Evolutionary conservation across 2,329 filamentous ascomycete species (phyloP).

Genomic region (Pestalotiopsis sp.): DNA sequence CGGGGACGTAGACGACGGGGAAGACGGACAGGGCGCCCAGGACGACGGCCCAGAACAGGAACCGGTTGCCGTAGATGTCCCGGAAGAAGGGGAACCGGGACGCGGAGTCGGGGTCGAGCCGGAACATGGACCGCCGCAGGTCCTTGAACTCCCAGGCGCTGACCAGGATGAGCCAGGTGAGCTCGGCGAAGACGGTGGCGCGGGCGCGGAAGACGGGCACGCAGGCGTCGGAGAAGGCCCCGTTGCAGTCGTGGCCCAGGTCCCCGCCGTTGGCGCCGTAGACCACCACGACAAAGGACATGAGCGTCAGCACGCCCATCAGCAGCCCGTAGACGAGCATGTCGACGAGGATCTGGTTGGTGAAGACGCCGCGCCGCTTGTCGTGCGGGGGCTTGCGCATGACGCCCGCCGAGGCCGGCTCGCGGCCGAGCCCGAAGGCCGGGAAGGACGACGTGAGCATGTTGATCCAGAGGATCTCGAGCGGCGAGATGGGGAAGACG

Average conservation of each 20-base stretch:
- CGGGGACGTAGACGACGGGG: slow-evolving; percentile 68
- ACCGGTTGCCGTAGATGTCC: slow-evolving; percentile 71
- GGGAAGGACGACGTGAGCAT: slow-evolving; percentile 73
- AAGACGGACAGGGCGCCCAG: slow-evolving; percentile 62
- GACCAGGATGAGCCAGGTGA: slow-evolving; percentile 69
- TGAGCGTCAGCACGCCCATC: slow-evolving; percentile 65
- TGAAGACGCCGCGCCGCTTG: slow-evolving; percentile 64
- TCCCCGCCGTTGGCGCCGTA: slow-evolving; percentile 40
- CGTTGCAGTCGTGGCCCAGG: slow-evolving; percentile 62
- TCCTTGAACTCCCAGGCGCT: slow-evolving; percentile 77
- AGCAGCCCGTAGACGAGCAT: slow-evolving; percentile 68
- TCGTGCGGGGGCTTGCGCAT: slow-evolving; percentile 67
- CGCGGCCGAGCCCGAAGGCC: slow-evolving; percentile 73
- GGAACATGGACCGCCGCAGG: slow-evolving; percentile 69
- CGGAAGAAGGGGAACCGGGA: slow-evolving; percentile 53
- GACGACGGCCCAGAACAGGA: slow-evolving; percentile 67
- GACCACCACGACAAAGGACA: slow-evolving; percentile 56
- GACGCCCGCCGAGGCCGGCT: slow-evolving; percentile 69
- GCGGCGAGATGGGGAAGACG: slow-evolving; percentile 72
- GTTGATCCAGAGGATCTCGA: slow-evolving; percentile 79
- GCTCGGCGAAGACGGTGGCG: slow-evolving; percentile 68
- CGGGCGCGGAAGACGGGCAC: slow-evolving; percentile 64
- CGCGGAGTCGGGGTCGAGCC: slow-evolving; percentile 59
- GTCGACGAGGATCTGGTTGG: slow-evolving; percentile 64
- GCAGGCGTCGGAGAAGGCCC: slow-evolving; percentile 51